These are phyloP conservation scores for Debaryomyces sp. DNA, from an alignment of 1,139 yeast species.

Conservation along the genomic window DNA sequence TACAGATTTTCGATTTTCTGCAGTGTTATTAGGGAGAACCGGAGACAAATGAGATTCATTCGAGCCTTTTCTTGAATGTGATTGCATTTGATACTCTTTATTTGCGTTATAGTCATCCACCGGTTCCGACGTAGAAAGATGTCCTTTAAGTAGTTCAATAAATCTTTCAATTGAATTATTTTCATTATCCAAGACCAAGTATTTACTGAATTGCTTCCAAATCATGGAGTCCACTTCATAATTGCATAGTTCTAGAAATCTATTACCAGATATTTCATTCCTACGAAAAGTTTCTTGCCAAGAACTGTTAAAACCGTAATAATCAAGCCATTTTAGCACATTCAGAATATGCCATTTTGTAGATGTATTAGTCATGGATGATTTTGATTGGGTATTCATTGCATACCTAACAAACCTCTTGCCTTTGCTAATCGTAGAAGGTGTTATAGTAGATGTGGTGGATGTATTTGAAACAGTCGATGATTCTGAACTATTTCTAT, in stretches of 20 bases:
- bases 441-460: constrained; percentile 31
- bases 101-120: constrained; percentile 6
- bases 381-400: constrained; percentile 37
- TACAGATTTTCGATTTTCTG: constrained; percentile 37
- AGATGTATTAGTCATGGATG: constrained; percentile 23
- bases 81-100: constrained; percentile 13
- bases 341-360: constrained; percentile 66
- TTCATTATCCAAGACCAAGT: constrained; percentile 40
- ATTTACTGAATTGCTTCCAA: constrained; percentile 51
- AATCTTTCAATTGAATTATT: constrained; percentile 58
- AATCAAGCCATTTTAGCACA: constrained; percentile 68
- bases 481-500: constrained; percentile 41
- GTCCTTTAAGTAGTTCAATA: constrained; percentile 36
- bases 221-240: constrained; percentile 57
- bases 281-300: constrained; percentile 70
- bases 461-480: constrained; percentile 37
- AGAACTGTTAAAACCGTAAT: constrained; percentile 65
- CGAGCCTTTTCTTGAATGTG: constrained; percentile 24
- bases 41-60: constrained; percentile 21
- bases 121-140: constrained; percentile 17
- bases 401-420: constrained; percentile 49
- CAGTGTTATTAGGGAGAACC: constrained; percentile 8
- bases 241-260: constrained; percentile 68
- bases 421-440: constrained; percentile 36
- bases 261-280: constrained; percentile 62